A percentile compares a stretch with the other conserved stretches of the same genome.
phyloP scores from a whole-genome alignment of 2,329 filamentous ascomycete species.

The Aspergillus ustus region DNA sequence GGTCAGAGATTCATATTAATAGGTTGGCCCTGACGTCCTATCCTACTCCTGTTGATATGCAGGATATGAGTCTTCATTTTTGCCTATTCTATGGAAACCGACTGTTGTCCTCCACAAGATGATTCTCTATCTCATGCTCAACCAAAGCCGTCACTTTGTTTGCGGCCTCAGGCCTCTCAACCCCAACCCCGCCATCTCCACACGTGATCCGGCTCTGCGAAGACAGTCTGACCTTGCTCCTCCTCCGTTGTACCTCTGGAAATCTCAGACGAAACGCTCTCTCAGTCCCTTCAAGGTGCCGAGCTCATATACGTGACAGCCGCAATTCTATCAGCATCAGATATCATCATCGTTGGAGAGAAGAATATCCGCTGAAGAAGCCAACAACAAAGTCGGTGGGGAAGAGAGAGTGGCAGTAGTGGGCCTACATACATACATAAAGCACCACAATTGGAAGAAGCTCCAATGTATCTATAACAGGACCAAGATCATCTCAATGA shows the following conservation, averaged over 20 bases:
- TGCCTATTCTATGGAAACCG: background rate
- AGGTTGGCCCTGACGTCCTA: background rate
- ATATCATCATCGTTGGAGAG: background rate
- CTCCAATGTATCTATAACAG: background rate
- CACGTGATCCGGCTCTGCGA: constrained; percentile 18
- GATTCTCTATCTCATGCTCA: constrained; percentile 20
- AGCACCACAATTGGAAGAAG: background rate
- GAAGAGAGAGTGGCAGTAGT: background rate
- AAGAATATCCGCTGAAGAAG: background rate
- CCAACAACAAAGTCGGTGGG: background rate
- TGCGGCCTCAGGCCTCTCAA: constrained; percentile 18
- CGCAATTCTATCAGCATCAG: background rate
- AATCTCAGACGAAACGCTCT: background rate
- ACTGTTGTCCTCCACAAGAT: background rate
- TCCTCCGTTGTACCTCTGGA: background rate
- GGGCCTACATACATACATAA: background rate
- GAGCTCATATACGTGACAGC: constrained; percentile 2
- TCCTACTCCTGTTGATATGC: background rate
- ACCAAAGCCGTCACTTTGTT: constrained; percentile 16
- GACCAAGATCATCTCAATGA: background rate
- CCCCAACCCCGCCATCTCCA: constrained; percentile 20
- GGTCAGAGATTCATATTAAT: constrained; percentile 2
- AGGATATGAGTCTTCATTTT: background rate
- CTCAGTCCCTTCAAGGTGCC: background rate
- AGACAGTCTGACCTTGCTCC: constrained; percentile 8